Evolutionary conservation across 164 flowering plant genomes (phyloP).

Genomic region (Santalum album): DNA sequence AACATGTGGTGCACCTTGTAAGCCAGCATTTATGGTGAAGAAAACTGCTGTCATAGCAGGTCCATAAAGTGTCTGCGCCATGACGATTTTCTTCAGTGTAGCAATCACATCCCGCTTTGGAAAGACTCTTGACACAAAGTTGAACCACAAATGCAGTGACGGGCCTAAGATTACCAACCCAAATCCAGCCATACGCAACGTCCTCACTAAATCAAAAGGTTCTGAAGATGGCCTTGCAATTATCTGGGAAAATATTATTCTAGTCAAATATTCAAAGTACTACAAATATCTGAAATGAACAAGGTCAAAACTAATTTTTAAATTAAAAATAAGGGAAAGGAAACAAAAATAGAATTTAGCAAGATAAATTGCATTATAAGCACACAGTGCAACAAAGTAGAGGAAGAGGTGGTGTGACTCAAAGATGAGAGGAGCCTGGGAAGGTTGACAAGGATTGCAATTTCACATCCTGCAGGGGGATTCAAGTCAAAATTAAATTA

Average conservation of each 20-base stretch:
- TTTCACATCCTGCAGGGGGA: too few species aligned
- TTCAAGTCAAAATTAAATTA: too few species aligned
- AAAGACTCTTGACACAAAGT: slow-evolving; percentile 58
- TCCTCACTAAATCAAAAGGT: slow-evolving; percentile 58
- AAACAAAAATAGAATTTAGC: too few species aligned
- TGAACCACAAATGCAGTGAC: slow-evolving; percentile 82
- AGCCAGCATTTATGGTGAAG: slow-evolving; percentile 67
- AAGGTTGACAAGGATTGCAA: too few species aligned
- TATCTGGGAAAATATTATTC: slow-evolving; percentile 27
- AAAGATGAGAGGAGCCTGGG: too few species aligned
- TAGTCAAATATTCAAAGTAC: too few species aligned
- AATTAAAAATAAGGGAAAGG: too few species aligned
- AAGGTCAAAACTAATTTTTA: too few species aligned
- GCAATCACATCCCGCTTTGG: slow-evolving; percentile 60
- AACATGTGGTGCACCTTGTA: slow-evolving; percentile 58
- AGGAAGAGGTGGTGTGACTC: too few species aligned
- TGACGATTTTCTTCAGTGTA: slow-evolving; percentile 68
- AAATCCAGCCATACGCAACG: slow-evolving; percentile 75
- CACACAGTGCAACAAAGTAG: too few species aligned
- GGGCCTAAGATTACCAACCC: slow-evolving; percentile 81
- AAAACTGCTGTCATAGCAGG: slow-evolving; percentile 63
- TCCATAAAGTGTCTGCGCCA: slow-evolving; percentile 78
- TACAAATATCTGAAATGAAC: too few species aligned
- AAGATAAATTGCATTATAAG: too few species aligned
- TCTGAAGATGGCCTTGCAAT: slow-evolving; percentile 33